Conservation (phyloP, 768 basidiomycete genomes). For the Hypsizygus marmoreus region DNA sequence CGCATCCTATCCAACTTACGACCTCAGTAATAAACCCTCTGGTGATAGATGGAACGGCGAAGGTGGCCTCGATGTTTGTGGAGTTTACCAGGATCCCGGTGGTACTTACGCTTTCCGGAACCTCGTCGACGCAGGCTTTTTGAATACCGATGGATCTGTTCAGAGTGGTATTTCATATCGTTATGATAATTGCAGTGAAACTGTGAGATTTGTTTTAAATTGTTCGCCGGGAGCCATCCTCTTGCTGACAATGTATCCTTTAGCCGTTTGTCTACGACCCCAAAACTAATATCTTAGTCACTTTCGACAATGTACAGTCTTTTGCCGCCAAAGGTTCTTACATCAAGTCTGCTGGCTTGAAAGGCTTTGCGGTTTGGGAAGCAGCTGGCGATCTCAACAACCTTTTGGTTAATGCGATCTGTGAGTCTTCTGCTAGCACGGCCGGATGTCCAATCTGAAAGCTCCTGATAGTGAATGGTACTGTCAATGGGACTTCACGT, state of each 20-base stretch:
- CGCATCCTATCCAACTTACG: conserved; percentile 54
- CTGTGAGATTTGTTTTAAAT: conserved; percentile 44
- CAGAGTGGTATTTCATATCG: conserved; percentile 47
- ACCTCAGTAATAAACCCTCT: conserved; percentile 39
- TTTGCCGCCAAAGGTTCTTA: conserved; percentile 64
- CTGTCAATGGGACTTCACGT: conserved; percentile 4
- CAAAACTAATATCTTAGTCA: conserved; percentile 53
- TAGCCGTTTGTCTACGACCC: conserved; percentile 73
- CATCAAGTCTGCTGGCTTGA: conserved; percentile 53
- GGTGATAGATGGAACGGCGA: conserved; percentile 63
- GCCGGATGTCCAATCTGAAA: too few relatives aligned
- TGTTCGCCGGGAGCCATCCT: not conserved
- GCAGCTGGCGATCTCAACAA: conserved; percentile 66
- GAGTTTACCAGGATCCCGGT: conserved; percentile 48
- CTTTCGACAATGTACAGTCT: conserved; percentile 65
- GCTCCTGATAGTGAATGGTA: conserved; percentile 15
- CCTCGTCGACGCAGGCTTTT: conserved; percentile 55
- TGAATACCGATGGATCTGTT: conserved; percentile 45
- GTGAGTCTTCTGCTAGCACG: too few relatives aligned
- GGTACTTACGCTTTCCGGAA: conserved; percentile 69
- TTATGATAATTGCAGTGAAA: conserved; percentile 73
- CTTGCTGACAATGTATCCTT: conserved; percentile 5
- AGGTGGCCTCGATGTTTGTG: conserved; percentile 56
- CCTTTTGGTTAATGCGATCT: conserved; percentile 53
- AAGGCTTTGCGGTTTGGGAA: conserved; percentile 75